Evolutionary conservation across 2,329 filamentous ascomycete genomes (phyloP).

Genomic region (Fusarium chaquense): DNA sequence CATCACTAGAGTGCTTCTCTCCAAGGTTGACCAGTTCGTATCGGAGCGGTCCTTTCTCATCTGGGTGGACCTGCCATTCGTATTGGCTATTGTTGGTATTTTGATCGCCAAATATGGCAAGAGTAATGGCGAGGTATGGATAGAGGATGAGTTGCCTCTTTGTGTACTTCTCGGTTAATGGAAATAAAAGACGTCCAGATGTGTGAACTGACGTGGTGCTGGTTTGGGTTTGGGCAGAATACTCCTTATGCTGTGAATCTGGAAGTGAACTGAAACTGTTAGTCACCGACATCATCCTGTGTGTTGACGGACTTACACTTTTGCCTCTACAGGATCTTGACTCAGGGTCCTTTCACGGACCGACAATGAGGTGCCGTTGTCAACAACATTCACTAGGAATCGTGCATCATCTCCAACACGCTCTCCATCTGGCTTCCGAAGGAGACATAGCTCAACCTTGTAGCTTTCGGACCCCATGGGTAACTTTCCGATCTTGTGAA

Average conservation of each 20-base stretch:
- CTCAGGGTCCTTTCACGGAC: constrained; percentile 9
- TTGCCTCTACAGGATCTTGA: not conserved
- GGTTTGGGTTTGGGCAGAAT: not conserved
- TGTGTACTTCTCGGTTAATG: not conserved
- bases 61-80: constrained; percentile 5
- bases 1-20: rapidly evolving
- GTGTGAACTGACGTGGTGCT: rapidly evolving
- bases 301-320: constrained; percentile 3
- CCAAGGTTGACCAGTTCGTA: constrained; percentile 9
- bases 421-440: constrained; percentile 20
- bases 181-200: not conserved
- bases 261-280: not conserved
- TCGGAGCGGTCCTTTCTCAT: not conserved
- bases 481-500: not conserved
- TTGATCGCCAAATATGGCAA: not conserved
- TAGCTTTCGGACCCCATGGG: constrained; percentile 12
- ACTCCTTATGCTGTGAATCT: not conserved
- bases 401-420: not conserved
- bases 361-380: not conserved
- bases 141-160: not conserved
- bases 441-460: constrained; percentile 15
- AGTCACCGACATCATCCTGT: rapidly evolving
- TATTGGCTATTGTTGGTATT: rapidly evolving
- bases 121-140: not conserved
- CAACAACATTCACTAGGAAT: constrained; percentile 2